Conservation (phyloP, 2,329 filamentous ascomycete genomes). For the Calonectria hawksworthii region DNA sequence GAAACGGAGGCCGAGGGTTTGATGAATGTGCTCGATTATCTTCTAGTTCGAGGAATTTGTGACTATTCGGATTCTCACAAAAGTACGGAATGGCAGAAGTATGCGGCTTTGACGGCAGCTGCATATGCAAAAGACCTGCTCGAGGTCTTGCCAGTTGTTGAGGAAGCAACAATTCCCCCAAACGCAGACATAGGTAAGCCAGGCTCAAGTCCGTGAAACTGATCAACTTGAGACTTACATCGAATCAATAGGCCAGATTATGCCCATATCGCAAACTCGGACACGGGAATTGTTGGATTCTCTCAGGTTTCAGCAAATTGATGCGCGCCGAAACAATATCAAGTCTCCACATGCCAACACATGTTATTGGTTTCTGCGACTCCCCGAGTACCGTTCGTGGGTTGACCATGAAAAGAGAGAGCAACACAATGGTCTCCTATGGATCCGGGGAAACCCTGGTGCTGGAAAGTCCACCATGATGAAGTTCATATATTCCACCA, state of each 20-base stretch:
- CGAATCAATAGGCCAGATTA: not conserved
- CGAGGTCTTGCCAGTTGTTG: slow-evolving; percentile 13
- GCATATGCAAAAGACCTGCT: slow-evolving; percentile 45
- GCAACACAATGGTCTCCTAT: slow-evolving; percentile 53
- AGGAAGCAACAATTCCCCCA: not conserved
- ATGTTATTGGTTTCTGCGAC: slow-evolving; percentile 32
- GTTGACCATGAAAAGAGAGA: not conserved
- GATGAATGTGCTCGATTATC: slow-evolving; percentile 44
- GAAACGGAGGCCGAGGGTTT: slow-evolving; percentile 47
- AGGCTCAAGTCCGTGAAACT: not conserved
- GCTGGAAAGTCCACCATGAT: slow-evolving; percentile 63
- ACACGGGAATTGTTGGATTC: slow-evolving; percentile 30
- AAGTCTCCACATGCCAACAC: slow-evolving; percentile 49
- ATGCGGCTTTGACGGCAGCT: slow-evolving; percentile 52
- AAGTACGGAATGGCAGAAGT: slow-evolving; percentile 52
- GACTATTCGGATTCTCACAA: slow-evolving; percentile 58
- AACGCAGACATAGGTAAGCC: not conserved
- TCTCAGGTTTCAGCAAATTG: slow-evolving; percentile 55
- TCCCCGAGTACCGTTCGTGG: slow-evolving; percentile 26
- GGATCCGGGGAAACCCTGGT: slow-evolving; percentile 63
- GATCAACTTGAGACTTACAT: not conserved
- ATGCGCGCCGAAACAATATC: slow-evolving; percentile 53
- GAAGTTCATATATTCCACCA: slow-evolving; percentile 52
- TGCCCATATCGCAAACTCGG: not conserved
- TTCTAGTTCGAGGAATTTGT: slow-evolving; percentile 56